Percentiles rank a stretch among this genome's conserved stretches.
phyloP scores from a whole-genome alignment of 352 stramenopile genomes.

The Pythium phragmiticola region DNA sequence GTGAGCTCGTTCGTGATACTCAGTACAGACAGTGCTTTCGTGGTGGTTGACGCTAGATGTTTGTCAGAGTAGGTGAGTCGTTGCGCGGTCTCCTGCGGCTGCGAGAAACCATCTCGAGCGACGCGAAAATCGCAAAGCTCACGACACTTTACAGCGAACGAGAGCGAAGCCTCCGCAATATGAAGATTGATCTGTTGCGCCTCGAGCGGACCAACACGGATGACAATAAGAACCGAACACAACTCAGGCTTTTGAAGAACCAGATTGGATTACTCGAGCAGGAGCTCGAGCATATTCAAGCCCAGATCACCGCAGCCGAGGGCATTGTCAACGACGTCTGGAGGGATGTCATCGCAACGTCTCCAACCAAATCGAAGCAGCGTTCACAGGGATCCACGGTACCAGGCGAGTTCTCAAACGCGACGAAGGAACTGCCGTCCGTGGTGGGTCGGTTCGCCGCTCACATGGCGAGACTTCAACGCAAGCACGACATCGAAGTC shows the following conservation, averaged over 20 bases:
- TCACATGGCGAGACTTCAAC: conserved; percentile 50
- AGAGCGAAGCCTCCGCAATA: conserved; percentile 47
- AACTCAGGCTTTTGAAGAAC: conserved; percentile 58
- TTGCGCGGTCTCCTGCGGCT: conserved; percentile 63
- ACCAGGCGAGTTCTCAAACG: conserved; percentile 11
- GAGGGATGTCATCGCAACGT: conserved; percentile 40
- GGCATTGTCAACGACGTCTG: conserved; percentile 58
- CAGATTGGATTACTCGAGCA: conserved; percentile 58
- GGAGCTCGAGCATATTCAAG: conserved; percentile 55
- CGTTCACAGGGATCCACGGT: neutral
- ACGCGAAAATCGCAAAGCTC: conserved; percentile 54
- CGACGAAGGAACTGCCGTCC: conserved; percentile 41
- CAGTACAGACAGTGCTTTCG: neutral
- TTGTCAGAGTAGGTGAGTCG: conserved; percentile 50
- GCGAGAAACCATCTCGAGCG: conserved; percentile 63
- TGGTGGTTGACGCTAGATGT: neutral
- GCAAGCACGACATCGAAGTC: conserved; percentile 54
- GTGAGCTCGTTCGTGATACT: conserved; percentile 20
- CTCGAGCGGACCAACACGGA: conserved; percentile 46
- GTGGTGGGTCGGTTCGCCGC: conserved; percentile 64
- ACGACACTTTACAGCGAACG: conserved; percentile 41
- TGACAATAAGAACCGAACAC: conserved; percentile 51
- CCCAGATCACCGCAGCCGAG: conserved; percentile 51
- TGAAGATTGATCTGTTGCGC: conserved; percentile 63
- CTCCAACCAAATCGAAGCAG: conserved; percentile 9